A percentile compares a stretch with the other conserved stretches of the same genome.
These are phyloP conservation scores for Taiozyma sp. DNA, from an alignment of 1,139 yeast species.

Conservation along the genomic window DNA sequence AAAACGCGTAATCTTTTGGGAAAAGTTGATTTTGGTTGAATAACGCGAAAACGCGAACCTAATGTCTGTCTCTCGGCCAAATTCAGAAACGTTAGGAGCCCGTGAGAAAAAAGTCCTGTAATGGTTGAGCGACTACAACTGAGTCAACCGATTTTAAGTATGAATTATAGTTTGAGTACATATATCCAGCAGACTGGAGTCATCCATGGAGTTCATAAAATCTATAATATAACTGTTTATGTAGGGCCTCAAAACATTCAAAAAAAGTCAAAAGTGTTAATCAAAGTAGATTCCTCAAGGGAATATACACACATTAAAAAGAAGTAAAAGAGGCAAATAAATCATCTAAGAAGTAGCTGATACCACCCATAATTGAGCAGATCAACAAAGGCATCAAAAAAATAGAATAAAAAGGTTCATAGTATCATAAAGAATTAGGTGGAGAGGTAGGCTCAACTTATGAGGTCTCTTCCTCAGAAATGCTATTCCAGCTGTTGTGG, in stretches of 20 bases:
- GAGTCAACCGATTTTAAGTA: neutral
- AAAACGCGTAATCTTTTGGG: neutral
- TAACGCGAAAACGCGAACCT: constrained; percentile 1
- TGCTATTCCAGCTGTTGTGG: constrained; percentile 33
- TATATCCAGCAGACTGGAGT: neutral
- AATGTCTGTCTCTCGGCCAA: neutral
- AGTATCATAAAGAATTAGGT: neutral
- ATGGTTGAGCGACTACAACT: neutral
- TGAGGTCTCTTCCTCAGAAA: constrained; percentile 15
- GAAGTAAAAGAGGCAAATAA: neutral
- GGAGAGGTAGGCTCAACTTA: neutral
- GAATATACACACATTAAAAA: neutral
- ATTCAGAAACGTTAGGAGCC: neutral
- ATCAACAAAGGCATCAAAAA: neutral
- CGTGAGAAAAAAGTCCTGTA: neutral
- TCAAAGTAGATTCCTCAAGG: neutral
- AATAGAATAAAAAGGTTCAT: neutral
- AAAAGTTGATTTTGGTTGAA: neutral
- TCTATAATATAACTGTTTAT: neutral
- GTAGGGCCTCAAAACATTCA: neutral
- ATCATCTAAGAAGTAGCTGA: neutral
- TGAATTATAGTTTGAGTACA: neutral
- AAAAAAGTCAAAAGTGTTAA: neutral
- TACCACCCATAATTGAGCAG: neutral
- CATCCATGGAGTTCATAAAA: neutral